phyloP scores from a whole-genome alignment of 164 flowering plant species.

The Vitis amurensis region DNA sequence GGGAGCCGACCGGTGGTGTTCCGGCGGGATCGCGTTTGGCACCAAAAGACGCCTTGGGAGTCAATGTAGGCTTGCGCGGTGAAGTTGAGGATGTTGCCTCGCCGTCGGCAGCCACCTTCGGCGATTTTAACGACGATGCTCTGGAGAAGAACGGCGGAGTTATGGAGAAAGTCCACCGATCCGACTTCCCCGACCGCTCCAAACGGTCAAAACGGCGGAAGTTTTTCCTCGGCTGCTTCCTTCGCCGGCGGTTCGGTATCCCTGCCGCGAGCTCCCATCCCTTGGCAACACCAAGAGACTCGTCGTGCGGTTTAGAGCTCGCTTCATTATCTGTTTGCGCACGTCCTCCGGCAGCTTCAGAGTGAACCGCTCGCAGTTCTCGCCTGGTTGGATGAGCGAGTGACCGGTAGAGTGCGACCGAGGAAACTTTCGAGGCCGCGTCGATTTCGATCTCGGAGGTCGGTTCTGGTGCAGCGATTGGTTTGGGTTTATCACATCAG shows the following conservation, averaged over 20 bases:
- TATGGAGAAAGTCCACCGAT: constrained; percentile 56
- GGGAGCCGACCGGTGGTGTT: no score
- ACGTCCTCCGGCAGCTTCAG: constrained; percentile 57
- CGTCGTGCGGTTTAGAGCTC: constrained; percentile 39
- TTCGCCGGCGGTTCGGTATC: constrained; percentile 31
- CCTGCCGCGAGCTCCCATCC: constrained; percentile 37
- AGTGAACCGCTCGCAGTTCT: constrained; percentile 59
- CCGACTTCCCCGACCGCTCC: constrained; percentile 37
- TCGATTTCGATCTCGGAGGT: constrained; percentile 38
- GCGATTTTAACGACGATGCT: constrained; percentile 38
- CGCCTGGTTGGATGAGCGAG: constrained; percentile 58
- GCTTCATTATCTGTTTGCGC: constrained; percentile 43
- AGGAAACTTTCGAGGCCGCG: constrained; percentile 30
- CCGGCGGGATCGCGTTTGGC: no score
- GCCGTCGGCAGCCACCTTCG: constrained; percentile 28
- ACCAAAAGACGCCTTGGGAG: no score
- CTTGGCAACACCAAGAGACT: constrained; percentile 36
- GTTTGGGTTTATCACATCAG: neutral
- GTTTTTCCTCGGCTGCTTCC: constrained; percentile 37
- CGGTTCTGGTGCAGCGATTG: constrained; percentile 28
- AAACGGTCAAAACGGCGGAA: constrained; percentile 21
- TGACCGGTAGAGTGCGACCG: constrained; percentile 86
- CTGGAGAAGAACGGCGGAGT: constrained; percentile 53
- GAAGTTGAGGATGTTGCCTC: constrained; percentile 12
- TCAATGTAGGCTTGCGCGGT: neutral